Base-by-base conservation (phyloP, 768 basidiomycete species). In the Imleria badia region DNA sequence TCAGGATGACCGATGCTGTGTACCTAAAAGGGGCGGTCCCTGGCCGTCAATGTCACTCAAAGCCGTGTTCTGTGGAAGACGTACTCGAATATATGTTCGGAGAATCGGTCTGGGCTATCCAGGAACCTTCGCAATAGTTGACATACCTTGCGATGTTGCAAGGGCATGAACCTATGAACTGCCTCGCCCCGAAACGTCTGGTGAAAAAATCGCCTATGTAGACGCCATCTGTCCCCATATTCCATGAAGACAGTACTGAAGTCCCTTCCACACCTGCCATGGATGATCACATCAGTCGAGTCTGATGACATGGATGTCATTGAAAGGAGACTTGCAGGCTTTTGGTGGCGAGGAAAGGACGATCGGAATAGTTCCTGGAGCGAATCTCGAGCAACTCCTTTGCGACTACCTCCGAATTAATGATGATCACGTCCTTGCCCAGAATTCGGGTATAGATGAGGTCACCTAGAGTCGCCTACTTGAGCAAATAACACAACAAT, bases 351-450 rank as follows among this genome's bases (percentile, higher is more conserved):
- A 71, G 42, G 33, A 49, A 55, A 22, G 81, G 82, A 9, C 83
- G 76, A 56, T 80, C 80, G 6, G 81, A 81, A 58, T 82, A 82
- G 42, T 79, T 75, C 13, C 62, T 63, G 10, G 79, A 77, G 12
- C 79, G 75, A 31, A 68, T 65, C 44, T 81, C 80, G 34, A 84
- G 71, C 13, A 84, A 69, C 43, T 81, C 79, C 29, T 69, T 60
- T 3, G 73, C 77, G 11, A 73, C 69, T 48, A 71, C 71, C 35
- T 69, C 69, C 17, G 74, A 74, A 66, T 79, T 83, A 20, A 84
- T 63, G 54, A 83, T 65, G 44, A 84, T 67, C 14, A 76, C 69
- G 20, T 68, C 69, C n/a, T 67, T 70, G 54, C 78, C 81, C 56
- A 79, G 73, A 23, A 76, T 62, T 31, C 71, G 73, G 53, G 79